Evolutionary conservation across 2,329 filamentous ascomycete genomes (phyloP).

Genomic region (Cytospora paraplurivora): DNA sequence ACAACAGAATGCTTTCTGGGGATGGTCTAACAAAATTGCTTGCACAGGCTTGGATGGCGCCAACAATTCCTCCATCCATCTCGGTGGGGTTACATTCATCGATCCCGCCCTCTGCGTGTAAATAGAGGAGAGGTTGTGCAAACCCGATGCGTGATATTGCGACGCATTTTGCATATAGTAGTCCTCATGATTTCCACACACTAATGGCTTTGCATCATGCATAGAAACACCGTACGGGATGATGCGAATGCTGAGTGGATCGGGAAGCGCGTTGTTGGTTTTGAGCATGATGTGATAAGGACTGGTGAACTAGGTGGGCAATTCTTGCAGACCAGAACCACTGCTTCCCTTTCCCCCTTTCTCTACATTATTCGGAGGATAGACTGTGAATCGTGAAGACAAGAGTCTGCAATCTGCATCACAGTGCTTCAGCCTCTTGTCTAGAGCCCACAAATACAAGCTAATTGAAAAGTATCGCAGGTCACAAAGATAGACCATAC

Average conservation of each 20-base stretch:
- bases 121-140: not conserved
- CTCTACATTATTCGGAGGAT: too few relatives aligned
- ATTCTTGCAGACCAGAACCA: too few relatives aligned
- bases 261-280: slow-evolving; percentile 2
- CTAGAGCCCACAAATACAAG: not conserved
- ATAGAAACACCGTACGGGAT: not conserved
- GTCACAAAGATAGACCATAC: not conserved
- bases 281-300: slow-evolving; percentile 2
- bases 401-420: too few relatives aligned
- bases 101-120: not conserved
- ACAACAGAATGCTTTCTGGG: not conserved
- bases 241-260: not conserved
- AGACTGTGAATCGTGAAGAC: too few relatives aligned
- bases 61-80: not conserved
- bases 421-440: too few relatives aligned
- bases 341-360: too few relatives aligned
- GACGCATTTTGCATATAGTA: not conserved
- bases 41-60: slow-evolving; percentile 9
- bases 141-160: not conserved
- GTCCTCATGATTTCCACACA: not conserved
- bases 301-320: not conserved
- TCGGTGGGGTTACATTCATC: not conserved
- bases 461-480: not conserved
- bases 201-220: not conserved
- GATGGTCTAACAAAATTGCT: not conserved